These are phyloP conservation scores for Ceratobasidium theobromae DNA, from an alignment of 1,284 basidiomycete genomes.

Conservation along the genomic window DNA sequence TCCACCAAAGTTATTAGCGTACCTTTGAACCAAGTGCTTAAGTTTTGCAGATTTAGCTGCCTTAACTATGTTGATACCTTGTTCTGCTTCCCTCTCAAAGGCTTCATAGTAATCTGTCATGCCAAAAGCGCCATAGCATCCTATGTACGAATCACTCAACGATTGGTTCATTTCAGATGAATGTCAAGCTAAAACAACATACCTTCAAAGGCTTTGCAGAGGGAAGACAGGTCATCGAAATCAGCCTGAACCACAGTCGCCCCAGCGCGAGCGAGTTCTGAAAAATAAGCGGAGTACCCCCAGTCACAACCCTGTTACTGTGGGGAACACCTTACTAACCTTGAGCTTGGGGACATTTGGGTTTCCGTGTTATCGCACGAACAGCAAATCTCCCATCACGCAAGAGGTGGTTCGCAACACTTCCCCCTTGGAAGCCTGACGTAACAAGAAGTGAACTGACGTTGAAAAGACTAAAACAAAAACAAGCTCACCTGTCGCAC, in stretches of 20 bases:
- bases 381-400: constrained; percentile 6
- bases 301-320: neutral
- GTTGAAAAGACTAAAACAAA: neutral
- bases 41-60: constrained; percentile 5
- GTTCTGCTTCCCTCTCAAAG: neutral
- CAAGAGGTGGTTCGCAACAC: constrained; percentile 10
- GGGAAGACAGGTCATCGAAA: neutral
- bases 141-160: neutral
- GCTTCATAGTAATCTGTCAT: constrained; percentile 10
- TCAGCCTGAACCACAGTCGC: constrained; percentile 3
- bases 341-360: neutral
- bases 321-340: neutral
- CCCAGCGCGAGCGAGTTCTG: neutral
- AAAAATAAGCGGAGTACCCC: neutral
- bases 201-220: constrained; percentile 3
- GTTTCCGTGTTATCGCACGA: constrained; percentile 5
- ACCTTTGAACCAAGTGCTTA: constrained; percentile 1
- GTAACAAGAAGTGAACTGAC: neutral
- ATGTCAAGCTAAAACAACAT: neutral
- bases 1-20: neutral
- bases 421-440: constrained; percentile 7
- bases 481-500: neutral
- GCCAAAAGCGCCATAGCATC: constrained; percentile 4
- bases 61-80: constrained; percentile 14
- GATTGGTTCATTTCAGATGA: neutral